Evolutionary conservation across 768 basidiomycete genomes (phyloP).

Genomic region (Imleria badia): DNA sequence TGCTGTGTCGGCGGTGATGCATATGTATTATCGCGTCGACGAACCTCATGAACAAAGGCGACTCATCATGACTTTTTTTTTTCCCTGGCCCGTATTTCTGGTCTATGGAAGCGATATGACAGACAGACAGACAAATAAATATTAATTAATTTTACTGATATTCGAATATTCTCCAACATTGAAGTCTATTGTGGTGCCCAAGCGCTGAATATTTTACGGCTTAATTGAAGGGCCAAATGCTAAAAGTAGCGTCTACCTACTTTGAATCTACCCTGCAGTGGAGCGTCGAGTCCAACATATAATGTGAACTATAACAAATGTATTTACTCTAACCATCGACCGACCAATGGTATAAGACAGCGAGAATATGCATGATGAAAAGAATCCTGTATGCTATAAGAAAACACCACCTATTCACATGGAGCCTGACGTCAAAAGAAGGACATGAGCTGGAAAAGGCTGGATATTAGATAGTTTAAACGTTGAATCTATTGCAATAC

Average conservation of each 20-base stretch:
- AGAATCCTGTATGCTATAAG: constrained; percentile 13
- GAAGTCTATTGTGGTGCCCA: background rate
- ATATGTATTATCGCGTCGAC: background rate
- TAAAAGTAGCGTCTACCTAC: constrained; percentile 2
- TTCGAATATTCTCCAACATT: no score
- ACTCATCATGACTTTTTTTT: no score
- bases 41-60: no score
- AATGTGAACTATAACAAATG: constrained; percentile 26
- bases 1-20: background rate
- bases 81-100: no score
- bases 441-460: constrained; percentile 10
- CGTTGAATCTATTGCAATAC: constrained; percentile 20
- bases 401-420: constrained; percentile 16
- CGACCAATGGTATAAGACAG: constrained; percentile 10
- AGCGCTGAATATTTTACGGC: background rate
- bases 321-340: constrained; percentile 12
- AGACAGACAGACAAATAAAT: no score
- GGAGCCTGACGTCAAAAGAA: constrained; percentile 8
- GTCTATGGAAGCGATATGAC: no score
- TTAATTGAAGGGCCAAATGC: background rate
- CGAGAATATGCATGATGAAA: constrained; percentile 2
- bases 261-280: background rate
- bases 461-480: constrained; percentile 27
- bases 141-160: no score
- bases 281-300: constrained; percentile 15